phyloP scores from a whole-genome alignment of 768 basidiomycete species.

The Boletus speciosus region DNA sequence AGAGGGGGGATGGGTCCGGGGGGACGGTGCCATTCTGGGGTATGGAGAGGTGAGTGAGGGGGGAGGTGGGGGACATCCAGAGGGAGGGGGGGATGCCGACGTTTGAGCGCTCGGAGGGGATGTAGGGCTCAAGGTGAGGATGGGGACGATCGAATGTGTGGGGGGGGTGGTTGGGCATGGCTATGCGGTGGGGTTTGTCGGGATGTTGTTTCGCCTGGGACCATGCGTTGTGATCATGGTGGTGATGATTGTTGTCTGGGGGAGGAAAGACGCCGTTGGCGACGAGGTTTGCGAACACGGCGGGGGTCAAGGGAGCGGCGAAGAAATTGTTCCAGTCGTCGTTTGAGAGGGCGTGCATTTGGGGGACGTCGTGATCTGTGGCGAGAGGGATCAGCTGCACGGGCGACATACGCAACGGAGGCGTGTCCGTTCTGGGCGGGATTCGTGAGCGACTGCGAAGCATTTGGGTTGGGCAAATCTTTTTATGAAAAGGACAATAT shows the following conservation, averaged over 20 bases:
- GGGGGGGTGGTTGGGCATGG: slow-evolving; percentile 5
- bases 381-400: neutral
- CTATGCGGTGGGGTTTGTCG: slow-evolving; percentile 19
- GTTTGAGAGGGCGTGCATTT: slow-evolving; percentile 25
- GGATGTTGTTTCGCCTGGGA: slow-evolving; percentile 28
- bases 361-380: neutral
- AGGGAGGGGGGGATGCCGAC: slow-evolving; percentile 67
- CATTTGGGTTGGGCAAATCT: slow-evolving; percentile 18
- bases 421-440: slow-evolving; percentile 3
- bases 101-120: slow-evolving; percentile 47
- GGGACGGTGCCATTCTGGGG: slow-evolving; percentile 31
- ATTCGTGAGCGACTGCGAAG: neutral
- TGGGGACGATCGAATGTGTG: slow-evolving; percentile 20
- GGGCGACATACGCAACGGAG: neutral
- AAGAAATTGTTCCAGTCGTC: slow-evolving; percentile 58
- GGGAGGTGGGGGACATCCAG: slow-evolving; percentile 76
- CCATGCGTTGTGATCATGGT: slow-evolving; percentile 28
- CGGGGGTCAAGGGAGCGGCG: slow-evolving; percentile 58
- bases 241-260: slow-evolving; percentile 33
- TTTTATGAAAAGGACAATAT: slow-evolving; percentile 7
- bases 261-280: slow-evolving; percentile 55
- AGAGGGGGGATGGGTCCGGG: slow-evolving; percentile 32
- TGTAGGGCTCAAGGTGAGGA: slow-evolving; percentile 9
- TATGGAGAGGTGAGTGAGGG: slow-evolving; percentile 38
- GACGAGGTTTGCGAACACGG: slow-evolving; percentile 57